Evolutionary conservation across 2,329 filamentous ascomycete species (phyloP), one percentile per base, ranked within the genome.

Genomic region (Aureobasidium leucospermi): DNA sequence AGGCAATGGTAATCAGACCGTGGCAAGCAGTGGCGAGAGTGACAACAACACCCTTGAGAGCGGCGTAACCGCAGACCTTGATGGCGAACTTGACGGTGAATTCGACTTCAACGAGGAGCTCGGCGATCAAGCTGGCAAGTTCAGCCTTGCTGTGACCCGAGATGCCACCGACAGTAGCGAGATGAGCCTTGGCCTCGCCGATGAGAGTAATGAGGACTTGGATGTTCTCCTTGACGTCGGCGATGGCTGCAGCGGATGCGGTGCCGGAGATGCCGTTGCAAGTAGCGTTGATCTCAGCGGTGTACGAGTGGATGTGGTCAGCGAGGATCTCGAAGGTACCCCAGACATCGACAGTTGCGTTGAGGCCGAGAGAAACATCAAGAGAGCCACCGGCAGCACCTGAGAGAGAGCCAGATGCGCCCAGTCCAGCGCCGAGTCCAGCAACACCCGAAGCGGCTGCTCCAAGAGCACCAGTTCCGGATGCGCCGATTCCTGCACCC

Each of bases 31-130:
- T 15, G 32, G 19, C 43, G 11, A 58, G 55, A 9, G 34, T 32
- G 42, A 41, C 45, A 28, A 58, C 10, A 11, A 58, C 43, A n/a
- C 8, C 32, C 32, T 41, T 41, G 9, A 58, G 43, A 34, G 4
- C 34, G 9, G 9, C 15, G 15, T 13, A 29, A 28, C 55, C 55
- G 43, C 55, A 58, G 34, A 58, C 36, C 55, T 58, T 58, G 55
- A 48, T 38, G 13, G 55, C 55, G 32, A 47, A 58, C 55, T 58
- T 47, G 55, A 58, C 55, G 23, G 55, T 58, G 55, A 58, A 58
- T 15, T 58, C 55, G 4, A 58, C 15, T 28, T 58, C 55, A 15
- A 58, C 16, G 34, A 58, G 55, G 43, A 58, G 55, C 4, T 32
- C 55, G 7, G 42, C 15, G 8, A 58, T 58, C 32, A 58, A 15